Conservation (phyloP, 208 protist species). For the Herpetomonas samuelpessoai region DNA sequence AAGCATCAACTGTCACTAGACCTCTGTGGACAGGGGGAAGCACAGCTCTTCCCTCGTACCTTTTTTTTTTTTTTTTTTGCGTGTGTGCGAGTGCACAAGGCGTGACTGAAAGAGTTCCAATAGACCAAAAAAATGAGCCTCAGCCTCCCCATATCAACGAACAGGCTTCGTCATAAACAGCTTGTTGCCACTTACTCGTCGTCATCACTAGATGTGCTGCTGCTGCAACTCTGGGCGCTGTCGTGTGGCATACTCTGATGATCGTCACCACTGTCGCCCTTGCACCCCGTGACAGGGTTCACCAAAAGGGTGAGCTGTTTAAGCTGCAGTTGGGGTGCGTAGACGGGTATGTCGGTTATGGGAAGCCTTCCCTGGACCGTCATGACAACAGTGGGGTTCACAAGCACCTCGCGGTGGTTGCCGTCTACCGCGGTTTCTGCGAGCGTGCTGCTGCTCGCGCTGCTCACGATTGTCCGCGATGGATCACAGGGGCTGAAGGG, state of each 20-base stretch:
- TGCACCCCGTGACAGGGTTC: background rate
- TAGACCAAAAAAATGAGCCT: no score
- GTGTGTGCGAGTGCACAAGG: no score
- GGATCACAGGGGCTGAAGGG: background rate
- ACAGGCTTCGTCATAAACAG: background rate
- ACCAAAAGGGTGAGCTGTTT: background rate
- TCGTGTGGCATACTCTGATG: background rate
- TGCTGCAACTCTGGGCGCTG: slow-evolving; percentile 1
- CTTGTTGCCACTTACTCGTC: background rate
- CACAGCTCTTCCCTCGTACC: no score
- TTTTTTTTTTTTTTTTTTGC: no score
- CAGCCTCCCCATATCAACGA: background rate
- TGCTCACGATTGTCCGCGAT: background rate
- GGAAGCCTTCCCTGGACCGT: slow-evolving; percentile 24
- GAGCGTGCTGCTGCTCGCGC: background rate
- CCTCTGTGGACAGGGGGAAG: no score
- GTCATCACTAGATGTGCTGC: slow-evolving; percentile 8
- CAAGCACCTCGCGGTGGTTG: background rate
- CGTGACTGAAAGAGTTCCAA: no score
- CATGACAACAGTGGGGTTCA: slow-evolving; percentile 38
- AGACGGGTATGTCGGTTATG: slow-evolving; percentile 24
- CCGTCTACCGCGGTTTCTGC: background rate
- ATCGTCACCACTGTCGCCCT: slow-evolving; percentile 3
- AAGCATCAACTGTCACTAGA: no score
- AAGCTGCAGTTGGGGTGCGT: slow-evolving; percentile 29